Base-by-base conservation (phyloP, 345 rosid genomes). In the Nasturtium officinale region DNA sequence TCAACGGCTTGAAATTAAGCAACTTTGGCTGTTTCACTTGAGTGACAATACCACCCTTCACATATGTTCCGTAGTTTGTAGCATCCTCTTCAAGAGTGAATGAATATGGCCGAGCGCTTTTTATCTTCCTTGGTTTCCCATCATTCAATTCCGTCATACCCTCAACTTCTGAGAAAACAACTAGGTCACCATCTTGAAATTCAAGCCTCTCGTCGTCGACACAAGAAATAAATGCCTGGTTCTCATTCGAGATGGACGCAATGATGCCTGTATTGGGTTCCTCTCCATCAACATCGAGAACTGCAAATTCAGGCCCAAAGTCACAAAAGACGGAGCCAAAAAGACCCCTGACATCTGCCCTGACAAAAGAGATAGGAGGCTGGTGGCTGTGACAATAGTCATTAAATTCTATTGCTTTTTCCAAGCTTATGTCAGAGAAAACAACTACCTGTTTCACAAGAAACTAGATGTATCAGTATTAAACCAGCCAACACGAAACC, bases 201-300 rank as follows among this genome's bases (percentile, higher is more conserved):
- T 90, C 98, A 37, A 95, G 92, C 76, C 98, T 88, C 82, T 95
- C 98, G 80, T 95, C 98, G 13, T 95, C 99, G 56, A 95, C 96
- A 78, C 98, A 95, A 1, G 97, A 90, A 51, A 95, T 85, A 54
- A 95, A 83, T 0, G 98, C 96, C 48, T 87, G 87, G 70, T 86
- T 86, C 71, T 90, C 99, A 79, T 91, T 95, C 81, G 90, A 86
- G 73, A 95, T 85, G 56, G 98, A 91, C 9, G 98, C 99, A 75
- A 95, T 85, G 61, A 95, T 95, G 75, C 99, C 99, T 0, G 94
- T 91, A 76, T 86, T 94, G 9, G 98, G 98, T 33, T 91, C 98
- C 80, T 90, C 90, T 28, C 99, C 99, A 81, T 91, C 96, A 71
- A 90, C 98, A 83, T 95, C 99, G 10, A 84, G 67, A 72, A 95